These are phyloP conservation scores for Phyllosticta citribraziliensis DNA, from an alignment of 2,329 filamentous ascomycete genomes.

Conservation along the genomic window DNA sequence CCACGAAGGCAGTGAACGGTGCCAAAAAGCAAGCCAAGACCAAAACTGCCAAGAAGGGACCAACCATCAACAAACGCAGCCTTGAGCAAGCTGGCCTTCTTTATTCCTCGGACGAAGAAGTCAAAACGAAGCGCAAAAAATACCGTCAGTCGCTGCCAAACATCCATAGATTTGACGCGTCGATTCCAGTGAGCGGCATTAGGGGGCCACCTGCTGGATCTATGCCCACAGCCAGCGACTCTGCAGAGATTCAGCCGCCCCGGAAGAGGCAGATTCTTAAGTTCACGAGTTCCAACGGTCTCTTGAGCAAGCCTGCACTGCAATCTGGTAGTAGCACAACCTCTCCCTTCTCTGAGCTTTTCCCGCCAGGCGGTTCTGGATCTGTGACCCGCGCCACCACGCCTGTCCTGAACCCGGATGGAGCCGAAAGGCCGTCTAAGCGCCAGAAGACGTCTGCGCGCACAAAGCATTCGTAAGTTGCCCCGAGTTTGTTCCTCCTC, in stretches of 20 bases:
- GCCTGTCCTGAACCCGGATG: slow-evolving; percentile 9
- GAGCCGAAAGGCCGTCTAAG: slow-evolving; percentile 7
- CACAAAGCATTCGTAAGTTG: slow-evolving; percentile 10
- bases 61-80: not conserved
- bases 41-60: slow-evolving; percentile 1
- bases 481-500: not conserved
- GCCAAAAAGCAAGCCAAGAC: slow-evolving; percentile 1
- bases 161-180: not conserved
- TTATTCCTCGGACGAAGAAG: slow-evolving; percentile 6
- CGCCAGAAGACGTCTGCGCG: slow-evolving; percentile 9
- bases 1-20: not conserved
- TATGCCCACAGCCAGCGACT: not conserved
- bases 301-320: slow-evolving; percentile 5
- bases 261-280: slow-evolving; percentile 7
- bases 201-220: not conserved
- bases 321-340: slow-evolving; percentile 5
- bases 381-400: slow-evolving; percentile 8
- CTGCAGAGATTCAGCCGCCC: not conserved
- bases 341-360: slow-evolving; percentile 5
- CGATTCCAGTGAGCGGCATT: slow-evolving; percentile 1
- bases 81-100: slow-evolving; percentile 5
- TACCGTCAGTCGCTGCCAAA: not conserved
- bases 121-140: slow-evolving; percentile 4
- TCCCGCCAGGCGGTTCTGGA: slow-evolving; percentile 7
- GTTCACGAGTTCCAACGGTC: slow-evolving; percentile 4